Base-by-base conservation (phyloP, 1,284 basidiomycete genomes). In the Ustilago lituana region DNA sequence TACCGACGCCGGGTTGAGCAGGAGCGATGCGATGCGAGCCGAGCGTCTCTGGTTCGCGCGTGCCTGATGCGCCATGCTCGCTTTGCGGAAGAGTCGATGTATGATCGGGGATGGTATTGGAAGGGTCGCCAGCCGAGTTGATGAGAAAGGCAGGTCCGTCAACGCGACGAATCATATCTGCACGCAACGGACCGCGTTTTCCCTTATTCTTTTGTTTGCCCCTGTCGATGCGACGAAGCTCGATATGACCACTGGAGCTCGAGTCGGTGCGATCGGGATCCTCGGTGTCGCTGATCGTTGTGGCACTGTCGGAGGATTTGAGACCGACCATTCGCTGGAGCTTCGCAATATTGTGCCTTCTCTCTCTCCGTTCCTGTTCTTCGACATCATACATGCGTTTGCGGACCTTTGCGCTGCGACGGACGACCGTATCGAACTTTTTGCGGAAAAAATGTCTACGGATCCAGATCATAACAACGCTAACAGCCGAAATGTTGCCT, bases 321-420 rank as follows among this genome's bases (percentile, higher is more conserved):
- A 73, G 53, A 29, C 76, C 74, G 23, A 79, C 52, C 47, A 74
- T 71, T 24, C 74, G 63, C 36, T 72, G 73, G 11, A 78, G 41
- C 23, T 70, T 57, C n/a, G 69, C 61, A 45, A 74, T 50, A 36
- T 79, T 52, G 53, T 64, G 55, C 20, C 64, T 39, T 23, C 64
- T 48, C 12, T 72, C 69, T 29, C 59, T 61, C 8, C 63, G 50
- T 26, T 81, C 77, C n/a, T 76, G 68, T 11, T 66, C 74, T 31
- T 83, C 82, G 33, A 83, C 66, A 20, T 82, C 79, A 32, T 75
- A 67, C 36, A 82, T 67, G 1, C 79, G 71, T 24, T 74, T 73
- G 17, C 76, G 69, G 6, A 67, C 71, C 19, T 54, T 63, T 12
- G 72, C 67, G 39, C 67, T 77, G 36, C 53, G 71, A 15, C 53